Evolutionary conservation across 352 stramenopile species (phyloP).

Genomic region (Phytophthora brassicae): DNA sequence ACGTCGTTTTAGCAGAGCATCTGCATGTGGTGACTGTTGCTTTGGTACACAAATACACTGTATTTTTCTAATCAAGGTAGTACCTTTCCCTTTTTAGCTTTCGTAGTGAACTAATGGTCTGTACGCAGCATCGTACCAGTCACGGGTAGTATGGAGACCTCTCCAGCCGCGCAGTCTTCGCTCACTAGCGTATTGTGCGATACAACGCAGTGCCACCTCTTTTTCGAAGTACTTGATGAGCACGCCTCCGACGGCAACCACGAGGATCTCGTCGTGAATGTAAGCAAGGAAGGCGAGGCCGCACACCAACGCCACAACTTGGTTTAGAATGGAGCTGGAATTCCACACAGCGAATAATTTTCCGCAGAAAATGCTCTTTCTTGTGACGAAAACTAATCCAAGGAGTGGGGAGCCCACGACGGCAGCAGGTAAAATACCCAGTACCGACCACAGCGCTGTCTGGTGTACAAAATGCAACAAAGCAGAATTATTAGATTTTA

Average conservation of each 20-base stretch:
- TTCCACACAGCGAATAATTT: slow-evolving; percentile 80
- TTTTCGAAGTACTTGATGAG: slow-evolving; percentile 77
- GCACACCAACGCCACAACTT: slow-evolving; percentile 61
- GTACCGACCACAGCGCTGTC: slow-evolving; percentile 60
- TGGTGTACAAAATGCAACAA: slow-evolving; percentile 27
- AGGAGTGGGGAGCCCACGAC: slow-evolving; percentile 63
- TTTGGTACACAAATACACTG: slow-evolving; percentile 8
- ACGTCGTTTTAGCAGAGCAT: background rate
- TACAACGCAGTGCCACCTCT: slow-evolving; percentile 62
- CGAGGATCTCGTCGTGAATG: slow-evolving; percentile 74
- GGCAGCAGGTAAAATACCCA: slow-evolving; percentile 62
- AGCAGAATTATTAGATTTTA: too few relatives aligned
- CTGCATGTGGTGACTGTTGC: background rate
- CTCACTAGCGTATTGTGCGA: slow-evolving; percentile 76
- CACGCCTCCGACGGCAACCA: slow-evolving; percentile 49
- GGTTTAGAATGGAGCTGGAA: slow-evolving; percentile 66
- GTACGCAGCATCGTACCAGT: slow-evolving; percentile 88
- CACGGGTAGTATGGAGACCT: slow-evolving; percentile 78
- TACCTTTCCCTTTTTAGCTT: slow-evolving; percentile 27
- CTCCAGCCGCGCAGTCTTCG: slow-evolving; percentile 71
- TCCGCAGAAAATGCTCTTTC: slow-evolving; percentile 75
- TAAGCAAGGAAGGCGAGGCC: slow-evolving; percentile 59
- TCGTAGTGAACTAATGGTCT: slow-evolving; percentile 78
- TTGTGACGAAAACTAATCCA: slow-evolving; percentile 67
- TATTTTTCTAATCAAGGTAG: slow-evolving; percentile 11